Conservation (phyloP, 1,284 basidiomycete species). For the Ceratobasidium sp. region DNA sequence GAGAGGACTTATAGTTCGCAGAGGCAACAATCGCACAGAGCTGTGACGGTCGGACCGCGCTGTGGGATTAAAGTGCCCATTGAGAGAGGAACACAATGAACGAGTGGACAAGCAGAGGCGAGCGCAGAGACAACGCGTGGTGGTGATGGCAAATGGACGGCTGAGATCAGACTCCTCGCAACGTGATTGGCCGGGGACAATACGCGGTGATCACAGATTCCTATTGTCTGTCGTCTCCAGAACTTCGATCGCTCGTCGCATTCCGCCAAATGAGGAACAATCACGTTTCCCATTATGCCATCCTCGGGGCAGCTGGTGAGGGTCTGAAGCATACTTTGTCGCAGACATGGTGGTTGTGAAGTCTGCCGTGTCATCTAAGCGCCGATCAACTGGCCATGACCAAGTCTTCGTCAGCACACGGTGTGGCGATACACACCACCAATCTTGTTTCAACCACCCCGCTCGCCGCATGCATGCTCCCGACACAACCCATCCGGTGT, state of each 20-base stretch:
- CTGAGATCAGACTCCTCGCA: constrained; percentile 17
- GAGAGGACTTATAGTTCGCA: constrained; percentile 28
- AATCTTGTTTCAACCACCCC: constrained; percentile 33
- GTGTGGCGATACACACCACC: constrained; percentile 16
- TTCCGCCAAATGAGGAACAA: constrained; percentile 13
- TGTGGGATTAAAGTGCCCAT: constrained; percentile 32
- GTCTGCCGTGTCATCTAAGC: too few relatives aligned
- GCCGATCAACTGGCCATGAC: too few relatives aligned
- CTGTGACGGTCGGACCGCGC: constrained; percentile 19
- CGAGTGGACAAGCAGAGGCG: constrained; percentile 10
- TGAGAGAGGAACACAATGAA: constrained; percentile 25
- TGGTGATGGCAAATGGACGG: constrained; percentile 35
- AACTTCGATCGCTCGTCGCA: constrained; percentile 14
- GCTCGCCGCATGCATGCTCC: constrained; percentile 25
- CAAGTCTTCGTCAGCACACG: too few relatives aligned
- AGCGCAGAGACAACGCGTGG: neutral
- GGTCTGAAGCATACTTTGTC: neutral
- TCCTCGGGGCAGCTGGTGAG: neutral
- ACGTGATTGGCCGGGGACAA: constrained; percentile 25
- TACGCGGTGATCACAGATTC: neutral
- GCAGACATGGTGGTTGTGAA: neutral
- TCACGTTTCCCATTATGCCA: neutral
- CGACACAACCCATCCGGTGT: neutral
- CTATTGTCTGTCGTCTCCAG: constrained; percentile 41
- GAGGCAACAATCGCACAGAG: neutral